Percentiles rank a stretch among this genome's conserved stretches.
Evolutionary conservation across 2,329 filamentous ascomycete genomes (phyloP).

Genomic region (Stachybotrys chartarum): DNA sequence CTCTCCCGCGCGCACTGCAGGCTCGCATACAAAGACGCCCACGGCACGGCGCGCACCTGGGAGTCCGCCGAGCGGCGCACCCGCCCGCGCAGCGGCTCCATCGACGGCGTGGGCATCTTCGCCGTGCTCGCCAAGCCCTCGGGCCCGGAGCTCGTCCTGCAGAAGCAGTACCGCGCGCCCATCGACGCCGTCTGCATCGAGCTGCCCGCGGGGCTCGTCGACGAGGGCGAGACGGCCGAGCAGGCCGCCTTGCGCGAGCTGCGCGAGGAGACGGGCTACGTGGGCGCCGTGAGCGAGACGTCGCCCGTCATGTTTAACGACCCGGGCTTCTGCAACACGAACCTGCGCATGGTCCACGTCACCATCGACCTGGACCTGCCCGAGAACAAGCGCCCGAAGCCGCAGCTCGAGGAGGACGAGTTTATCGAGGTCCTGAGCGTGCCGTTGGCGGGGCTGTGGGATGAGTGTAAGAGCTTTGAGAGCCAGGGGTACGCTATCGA

Average conservation of each 20-base stretch:
- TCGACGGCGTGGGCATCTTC: constrained; percentile 69
- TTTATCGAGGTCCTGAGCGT: constrained; percentile 76
- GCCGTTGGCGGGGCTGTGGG: constrained; percentile 56
- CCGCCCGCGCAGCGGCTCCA: constrained; percentile 50
- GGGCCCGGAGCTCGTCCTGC: constrained; percentile 51
- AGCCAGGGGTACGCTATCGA: constrained; percentile 70
- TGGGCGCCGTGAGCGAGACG: constrained; percentile 47
- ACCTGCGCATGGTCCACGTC: constrained; percentile 64
- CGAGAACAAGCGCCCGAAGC: constrained; percentile 62
- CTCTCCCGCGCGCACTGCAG: constrained; percentile 21
- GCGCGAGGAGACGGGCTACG: constrained; percentile 60
- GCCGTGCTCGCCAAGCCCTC: constrained; percentile 54
- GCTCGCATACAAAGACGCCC: constrained; percentile 57
- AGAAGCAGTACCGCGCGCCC: constrained; percentile 61
- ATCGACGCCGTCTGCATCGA: constrained; percentile 54
- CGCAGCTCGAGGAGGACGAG: constrained; percentile 69
- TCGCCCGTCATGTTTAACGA: constrained; percentile 62
- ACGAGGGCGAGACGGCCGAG: constrained; percentile 54
- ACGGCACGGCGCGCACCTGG: constrained; percentile 55
- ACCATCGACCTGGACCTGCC: constrained; percentile 61
- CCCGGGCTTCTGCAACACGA: constrained; percentile 61
- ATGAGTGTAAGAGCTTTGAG: constrained; percentile 60
- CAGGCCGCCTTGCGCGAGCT: constrained; percentile 57
- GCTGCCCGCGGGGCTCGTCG: constrained; percentile 57
- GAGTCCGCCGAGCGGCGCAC: constrained; percentile 68